Conservation (phyloP, 2,329 filamentous ascomycete genomes). For the Trichoderma afroharzianum region DNA sequence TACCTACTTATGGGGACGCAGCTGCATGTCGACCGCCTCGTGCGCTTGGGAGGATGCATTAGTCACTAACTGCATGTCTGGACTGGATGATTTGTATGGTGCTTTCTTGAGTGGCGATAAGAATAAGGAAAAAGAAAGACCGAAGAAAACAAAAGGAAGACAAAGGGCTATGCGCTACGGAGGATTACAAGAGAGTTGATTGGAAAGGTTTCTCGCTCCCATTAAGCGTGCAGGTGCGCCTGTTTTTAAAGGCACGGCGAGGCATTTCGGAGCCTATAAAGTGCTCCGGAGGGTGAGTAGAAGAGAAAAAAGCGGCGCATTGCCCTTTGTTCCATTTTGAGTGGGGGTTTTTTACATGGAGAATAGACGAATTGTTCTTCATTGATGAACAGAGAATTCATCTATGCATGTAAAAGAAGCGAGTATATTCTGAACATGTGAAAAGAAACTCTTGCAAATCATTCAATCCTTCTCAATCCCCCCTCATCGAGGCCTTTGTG, state of each 20-base stretch:
- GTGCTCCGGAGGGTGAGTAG: not conserved
- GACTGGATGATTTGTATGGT: not conserved
- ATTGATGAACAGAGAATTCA: not conserved
- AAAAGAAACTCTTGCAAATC: not conserved
- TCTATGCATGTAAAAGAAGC: not conserved
- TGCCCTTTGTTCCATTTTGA: not conserved
- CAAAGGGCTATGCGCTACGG: not conserved
- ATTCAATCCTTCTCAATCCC: not conserved
- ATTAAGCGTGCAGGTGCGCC: not conserved
- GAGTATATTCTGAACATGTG: not conserved
- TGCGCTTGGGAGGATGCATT: not conserved
- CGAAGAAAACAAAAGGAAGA: not conserved
- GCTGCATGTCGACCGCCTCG: constrained; percentile 13
- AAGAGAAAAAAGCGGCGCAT: not conserved
- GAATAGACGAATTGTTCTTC: not conserved
- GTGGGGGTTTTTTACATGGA: not conserved
- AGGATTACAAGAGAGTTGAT: not conserved
- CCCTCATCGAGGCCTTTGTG: not conserved
- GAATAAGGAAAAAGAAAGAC: not conserved
- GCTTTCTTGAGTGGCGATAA: not conserved
- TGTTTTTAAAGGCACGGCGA: not conserved
- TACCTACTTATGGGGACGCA: not conserved
- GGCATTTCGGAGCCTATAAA: constrained; percentile 5
- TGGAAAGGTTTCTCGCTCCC: not conserved
- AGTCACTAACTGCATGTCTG: not conserved